Conservation (phyloP, 148 eudicot species). For the Cornus suecica region DNA sequence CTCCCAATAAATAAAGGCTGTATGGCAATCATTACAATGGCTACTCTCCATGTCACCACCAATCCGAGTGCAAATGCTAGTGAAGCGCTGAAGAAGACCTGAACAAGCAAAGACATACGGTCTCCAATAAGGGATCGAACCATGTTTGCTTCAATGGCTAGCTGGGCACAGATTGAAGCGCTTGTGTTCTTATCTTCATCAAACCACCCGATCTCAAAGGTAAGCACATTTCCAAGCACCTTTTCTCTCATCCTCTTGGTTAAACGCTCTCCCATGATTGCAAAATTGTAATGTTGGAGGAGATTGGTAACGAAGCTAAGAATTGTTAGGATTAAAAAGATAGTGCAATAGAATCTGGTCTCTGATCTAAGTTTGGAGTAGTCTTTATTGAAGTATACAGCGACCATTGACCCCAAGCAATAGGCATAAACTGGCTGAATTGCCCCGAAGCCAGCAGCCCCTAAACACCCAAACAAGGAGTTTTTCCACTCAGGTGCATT, state of each 20-base stretch:
- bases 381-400: conserved; percentile 9
- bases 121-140: conserved; percentile 17
- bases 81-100: neutral
- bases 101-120: conserved; percentile 5
- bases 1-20: conserved; percentile 16
- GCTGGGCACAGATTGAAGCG: conserved; percentile 12
- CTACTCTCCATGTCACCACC: conserved; percentile 13
- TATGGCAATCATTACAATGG: conserved; percentile 17
- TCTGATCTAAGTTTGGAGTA: conserved; percentile 9
- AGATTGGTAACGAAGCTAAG: conserved; percentile 7
- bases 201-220: conserved; percentile 19
- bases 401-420: conserved; percentile 15
- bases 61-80: conserved; percentile 8
- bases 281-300: conserved; percentile 15
- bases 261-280: conserved; percentile 18
- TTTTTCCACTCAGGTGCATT: conserved; percentile 19
- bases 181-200: conserved; percentile 20
- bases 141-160: conserved; percentile 18
- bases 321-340: neutral
- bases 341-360: neutral
- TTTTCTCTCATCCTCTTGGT: conserved; percentile 20
- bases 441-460: conserved; percentile 16
- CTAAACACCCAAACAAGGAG: conserved; percentile 10
- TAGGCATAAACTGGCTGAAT: conserved; percentile 4
- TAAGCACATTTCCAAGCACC: conserved; percentile 15